Percentiles rank a stretch among this genome's conserved stretches.
Evolutionary conservation across 257 asterid genomes (phyloP).

Genomic region (Penstemon davidsonii): DNA sequence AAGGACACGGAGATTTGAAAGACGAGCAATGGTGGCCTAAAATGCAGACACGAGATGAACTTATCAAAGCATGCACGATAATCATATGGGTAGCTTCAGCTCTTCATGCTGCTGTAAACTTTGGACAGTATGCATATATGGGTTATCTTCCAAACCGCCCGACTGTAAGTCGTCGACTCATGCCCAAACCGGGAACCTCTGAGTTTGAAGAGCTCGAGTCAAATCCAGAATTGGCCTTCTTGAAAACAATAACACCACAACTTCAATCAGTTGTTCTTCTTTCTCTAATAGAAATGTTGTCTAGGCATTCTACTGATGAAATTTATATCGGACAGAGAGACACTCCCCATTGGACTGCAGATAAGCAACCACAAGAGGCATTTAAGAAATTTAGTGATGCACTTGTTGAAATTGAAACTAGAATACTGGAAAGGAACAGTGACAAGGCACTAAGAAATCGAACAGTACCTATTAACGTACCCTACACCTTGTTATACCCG

Average conservation of each 20-base stretch:
- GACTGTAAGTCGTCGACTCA: slow-evolving; percentile 63
- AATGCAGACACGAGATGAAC: slow-evolving; percentile 55
- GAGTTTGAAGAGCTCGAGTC: slow-evolving; percentile 58
- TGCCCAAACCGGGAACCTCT: slow-evolving; percentile 60
- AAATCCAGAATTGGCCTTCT: slow-evolving; percentile 50
- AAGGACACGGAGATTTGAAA: slow-evolving; percentile 70
- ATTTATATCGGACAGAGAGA: slow-evolving; percentile 73
- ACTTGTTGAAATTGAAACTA: slow-evolving; percentile 45
- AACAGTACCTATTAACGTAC: slow-evolving; percentile 56
- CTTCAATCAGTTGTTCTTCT: slow-evolving; percentile 66
- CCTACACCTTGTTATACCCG: slow-evolving; percentile 58
- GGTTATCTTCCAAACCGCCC: slow-evolving; percentile 87
- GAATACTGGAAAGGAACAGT: slow-evolving; percentile 42
- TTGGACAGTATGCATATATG: slow-evolving; percentile 75
- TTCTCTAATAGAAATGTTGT: slow-evolving; percentile 66
- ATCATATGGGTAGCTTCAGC: slow-evolving; percentile 83
- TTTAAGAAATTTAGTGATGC: slow-evolving; percentile 43
- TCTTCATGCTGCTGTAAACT: slow-evolving; percentile 82
- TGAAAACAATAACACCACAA: slow-evolving; percentile 77
- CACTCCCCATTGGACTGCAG: slow-evolving; percentile 54
- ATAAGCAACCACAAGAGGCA: slow-evolving; percentile 41
- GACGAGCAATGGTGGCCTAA: slow-evolving; percentile 74
- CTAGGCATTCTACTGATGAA: slow-evolving; percentile 71
- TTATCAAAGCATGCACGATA: slow-evolving; percentile 54
- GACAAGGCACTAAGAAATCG: slow-evolving; percentile 45